Percentiles rank a stretch among this genome's conserved stretches.
These are phyloP conservation scores for Fusarium nurragi DNA, from an alignment of 2,329 filamentous ascomycete species.

Conservation along the genomic window DNA sequence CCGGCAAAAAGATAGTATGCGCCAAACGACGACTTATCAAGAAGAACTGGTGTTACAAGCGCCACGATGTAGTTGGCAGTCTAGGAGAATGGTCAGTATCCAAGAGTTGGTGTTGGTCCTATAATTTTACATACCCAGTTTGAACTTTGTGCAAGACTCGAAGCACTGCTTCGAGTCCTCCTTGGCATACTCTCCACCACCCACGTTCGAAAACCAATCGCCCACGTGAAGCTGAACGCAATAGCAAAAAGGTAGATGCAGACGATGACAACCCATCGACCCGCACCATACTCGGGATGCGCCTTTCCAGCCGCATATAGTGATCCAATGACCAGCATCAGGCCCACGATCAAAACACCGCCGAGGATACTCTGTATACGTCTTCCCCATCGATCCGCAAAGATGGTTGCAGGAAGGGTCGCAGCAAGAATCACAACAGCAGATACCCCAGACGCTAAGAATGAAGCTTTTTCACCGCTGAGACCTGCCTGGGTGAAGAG, in stretches of 20 bases:
- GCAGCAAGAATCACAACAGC: slow-evolving; percentile 64
- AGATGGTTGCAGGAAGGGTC: slow-evolving; percentile 63
- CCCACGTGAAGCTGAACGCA: slow-evolving; percentile 60
- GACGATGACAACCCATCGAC: slow-evolving; percentile 61
- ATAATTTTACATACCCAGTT: slow-evolving; percentile 55
- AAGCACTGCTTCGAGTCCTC: slow-evolving; percentile 63
- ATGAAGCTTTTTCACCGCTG: slow-evolving; percentile 59
- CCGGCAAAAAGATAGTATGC: slow-evolving; percentile 58
- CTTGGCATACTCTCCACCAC: slow-evolving; percentile 66
- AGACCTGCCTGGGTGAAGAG: slow-evolving; percentile 69
- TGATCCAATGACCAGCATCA: slow-evolving; percentile 63
- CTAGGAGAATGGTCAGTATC: slow-evolving; percentile 26
- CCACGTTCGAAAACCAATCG: slow-evolving; percentile 62
- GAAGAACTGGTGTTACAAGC: slow-evolving; percentile 54
- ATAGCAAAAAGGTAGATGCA: slow-evolving; percentile 61
- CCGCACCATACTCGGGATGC: slow-evolving; percentile 49
- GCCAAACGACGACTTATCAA: slow-evolving; percentile 52
- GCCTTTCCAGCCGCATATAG: slow-evolving; percentile 58
- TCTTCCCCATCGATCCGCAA: slow-evolving; percentile 66
- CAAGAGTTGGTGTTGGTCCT: accelerated
- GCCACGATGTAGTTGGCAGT: slow-evolving; percentile 58
- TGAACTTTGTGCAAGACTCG: slow-evolving; percentile 61
- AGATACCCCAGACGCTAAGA: slow-evolving; percentile 68
- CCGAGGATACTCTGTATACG: slow-evolving; percentile 62
- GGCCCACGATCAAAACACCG: slow-evolving; percentile 59